phyloP scores from a whole-genome alignment of 225 moss, liverwort and hornwort species.

The Pseudisothecium myosuroides region DNA sequence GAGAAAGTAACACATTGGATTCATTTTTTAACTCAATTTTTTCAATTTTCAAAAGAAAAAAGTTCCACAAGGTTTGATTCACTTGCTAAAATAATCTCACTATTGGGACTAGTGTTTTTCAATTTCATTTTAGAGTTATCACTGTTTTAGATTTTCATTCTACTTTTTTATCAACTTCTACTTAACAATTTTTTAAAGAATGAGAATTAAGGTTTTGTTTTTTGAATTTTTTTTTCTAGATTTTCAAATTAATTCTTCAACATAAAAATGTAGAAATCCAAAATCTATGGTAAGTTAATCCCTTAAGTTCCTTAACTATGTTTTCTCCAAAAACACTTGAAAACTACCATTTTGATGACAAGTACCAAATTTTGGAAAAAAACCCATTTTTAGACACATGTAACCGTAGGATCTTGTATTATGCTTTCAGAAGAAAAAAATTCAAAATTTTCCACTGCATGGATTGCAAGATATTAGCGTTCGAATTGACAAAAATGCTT shows the following conservation, averaged over 20 bases:
- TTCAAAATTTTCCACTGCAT: no score
- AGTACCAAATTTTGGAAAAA: no score
- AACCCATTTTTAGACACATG: no score
- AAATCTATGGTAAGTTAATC: no score
- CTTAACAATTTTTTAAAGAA: neutral
- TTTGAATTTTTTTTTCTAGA: neutral
- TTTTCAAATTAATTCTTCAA: rapidly evolving
- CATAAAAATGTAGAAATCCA: neutral
- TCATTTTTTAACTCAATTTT: rapidly evolving
- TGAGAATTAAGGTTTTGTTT: neutral
- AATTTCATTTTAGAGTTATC: neutral
- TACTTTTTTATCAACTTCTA: neutral
- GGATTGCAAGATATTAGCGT: no score
- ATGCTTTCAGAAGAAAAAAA: no score
- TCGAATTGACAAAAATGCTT: no score
- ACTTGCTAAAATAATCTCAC: neutral
- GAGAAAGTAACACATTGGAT: rapidly evolving
- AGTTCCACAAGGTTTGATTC: neutral
- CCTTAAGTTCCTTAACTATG: no score
- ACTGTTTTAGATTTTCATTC: neutral
- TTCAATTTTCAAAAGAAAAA: neutral
- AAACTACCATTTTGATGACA: no score
- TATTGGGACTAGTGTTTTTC: neutral
- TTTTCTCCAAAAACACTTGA: no score
- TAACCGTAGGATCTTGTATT: no score